Conservation (phyloP, 2,329 filamentous ascomycete genomes). For the Gremmenia infestans region DNA sequence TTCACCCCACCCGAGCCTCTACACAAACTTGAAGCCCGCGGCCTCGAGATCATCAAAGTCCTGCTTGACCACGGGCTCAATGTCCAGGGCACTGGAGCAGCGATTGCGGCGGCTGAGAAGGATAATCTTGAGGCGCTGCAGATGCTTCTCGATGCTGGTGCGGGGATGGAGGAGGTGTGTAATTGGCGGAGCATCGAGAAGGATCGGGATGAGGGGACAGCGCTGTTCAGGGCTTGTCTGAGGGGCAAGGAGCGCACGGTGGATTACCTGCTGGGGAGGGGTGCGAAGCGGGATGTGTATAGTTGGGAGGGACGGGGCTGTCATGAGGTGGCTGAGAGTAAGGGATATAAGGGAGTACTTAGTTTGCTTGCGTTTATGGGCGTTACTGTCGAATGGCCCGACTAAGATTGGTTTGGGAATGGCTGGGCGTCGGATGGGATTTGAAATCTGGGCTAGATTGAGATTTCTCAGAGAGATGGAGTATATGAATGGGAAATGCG, state of each 20-base stretch:
- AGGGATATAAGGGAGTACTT: not conserved
- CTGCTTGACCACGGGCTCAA: not conserved
- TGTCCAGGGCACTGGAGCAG: not conserved
- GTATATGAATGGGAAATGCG: no score
- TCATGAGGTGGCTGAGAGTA: not conserved
- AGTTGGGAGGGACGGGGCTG: not conserved
- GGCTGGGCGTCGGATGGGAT: no score
- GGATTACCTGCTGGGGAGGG: not conserved
- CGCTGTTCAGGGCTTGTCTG: conserved; percentile 4
- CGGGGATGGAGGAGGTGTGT: conserved; percentile 1
- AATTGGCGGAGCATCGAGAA: not conserved
- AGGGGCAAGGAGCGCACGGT: not conserved
- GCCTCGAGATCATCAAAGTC: not conserved
- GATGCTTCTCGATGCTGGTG: not conserved
- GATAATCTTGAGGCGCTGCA: not conserved
- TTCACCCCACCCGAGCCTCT: not conserved
- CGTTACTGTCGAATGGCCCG: not conserved
- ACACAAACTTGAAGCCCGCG: no score
- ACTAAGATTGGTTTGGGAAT: not conserved
- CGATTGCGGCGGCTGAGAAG: not conserved
- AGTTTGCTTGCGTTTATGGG: not conserved
- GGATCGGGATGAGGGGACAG: not conserved
- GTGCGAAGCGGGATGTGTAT: not conserved
- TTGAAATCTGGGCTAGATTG: no score
- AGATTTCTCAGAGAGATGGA: no score